These are phyloP conservation scores for Linnemannia exigua DNA, from an alignment of 192 early-diverging fungal genomes.

Conservation along the genomic window DNA sequence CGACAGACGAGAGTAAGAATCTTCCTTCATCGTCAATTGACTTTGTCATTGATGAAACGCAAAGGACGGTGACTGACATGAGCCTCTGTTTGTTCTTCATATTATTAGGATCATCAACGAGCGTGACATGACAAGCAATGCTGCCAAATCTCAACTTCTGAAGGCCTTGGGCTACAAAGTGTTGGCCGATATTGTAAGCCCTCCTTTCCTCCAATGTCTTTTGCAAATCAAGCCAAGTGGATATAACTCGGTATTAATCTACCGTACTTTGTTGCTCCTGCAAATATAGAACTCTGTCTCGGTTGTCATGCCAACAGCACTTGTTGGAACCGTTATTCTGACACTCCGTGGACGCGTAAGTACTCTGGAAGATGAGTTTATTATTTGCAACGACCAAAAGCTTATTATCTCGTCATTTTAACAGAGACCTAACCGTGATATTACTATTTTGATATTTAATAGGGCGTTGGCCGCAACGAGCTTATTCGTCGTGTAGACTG, in stretches of 20 bases:
- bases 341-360: conserved; percentile 85
- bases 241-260: conserved; percentile 39
- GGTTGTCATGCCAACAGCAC: conserved; percentile 89
- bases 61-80: not conserved
- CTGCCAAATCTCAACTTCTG: conserved; percentile 69
- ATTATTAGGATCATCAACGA: conserved; percentile 47
- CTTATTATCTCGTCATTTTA: not conserved
- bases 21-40: not conserved
- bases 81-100: not conserved
- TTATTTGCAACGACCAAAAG: not conserved
- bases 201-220: not conserved
- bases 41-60: not conserved
- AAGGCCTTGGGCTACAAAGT: conserved; percentile 81
- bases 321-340: conserved; percentile 85
- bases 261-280: not conserved
- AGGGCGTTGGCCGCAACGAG: conserved; percentile 74
- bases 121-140: conserved; percentile 43
- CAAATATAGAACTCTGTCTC: conserved; percentile 74
- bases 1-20: conserved; percentile 66
- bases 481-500: conserved; percentile 84
- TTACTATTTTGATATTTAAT: not conserved
- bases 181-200: conserved; percentile 70
- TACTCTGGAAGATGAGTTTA: conserved; percentile 45
- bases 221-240: not conserved
- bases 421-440: not conserved